phyloP scores from a whole-genome alignment of 2,329 filamentous ascomycete genomes.

The Juglanconis sp. region DNA sequence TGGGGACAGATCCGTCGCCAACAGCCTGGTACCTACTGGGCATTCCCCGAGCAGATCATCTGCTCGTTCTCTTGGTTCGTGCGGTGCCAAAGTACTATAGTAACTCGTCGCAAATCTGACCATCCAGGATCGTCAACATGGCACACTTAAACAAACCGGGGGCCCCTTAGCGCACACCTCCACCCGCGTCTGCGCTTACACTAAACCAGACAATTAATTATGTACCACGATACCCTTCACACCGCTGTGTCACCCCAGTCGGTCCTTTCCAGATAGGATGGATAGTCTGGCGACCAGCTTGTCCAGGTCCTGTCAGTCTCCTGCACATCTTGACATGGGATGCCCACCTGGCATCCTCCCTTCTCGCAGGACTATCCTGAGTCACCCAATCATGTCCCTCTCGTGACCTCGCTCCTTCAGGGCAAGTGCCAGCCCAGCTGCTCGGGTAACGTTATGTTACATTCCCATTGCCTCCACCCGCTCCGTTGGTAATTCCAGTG shows the following conservation, averaged over 20 bases:
- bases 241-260: conserved; percentile 4
- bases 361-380: neutral
- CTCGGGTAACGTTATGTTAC: neutral
- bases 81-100: neutral
- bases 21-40: neutral
- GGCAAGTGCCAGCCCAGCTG: neutral
- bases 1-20: neutral
- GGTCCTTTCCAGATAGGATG: neutral
- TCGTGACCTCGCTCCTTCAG: conserved; percentile 2
- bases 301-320: conserved; percentile 6
- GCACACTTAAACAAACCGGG: neutral
- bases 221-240: neutral
- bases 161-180: neutral
- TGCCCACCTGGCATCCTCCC: neutral
- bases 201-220: neutral
- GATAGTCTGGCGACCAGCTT: neutral
- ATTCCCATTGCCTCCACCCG: conserved; percentile 2
- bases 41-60: neutral
- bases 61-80: neutral
- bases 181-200: neutral
- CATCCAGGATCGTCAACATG: neutral
- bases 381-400: neutral
- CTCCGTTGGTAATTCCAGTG: conserved; percentile 1
- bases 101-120: neutral
- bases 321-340: conserved; percentile 2